phyloP scores from a whole-genome alignment of 2,329 filamentous ascomycete genomes.

The Fusarium buxicola region DNA sequence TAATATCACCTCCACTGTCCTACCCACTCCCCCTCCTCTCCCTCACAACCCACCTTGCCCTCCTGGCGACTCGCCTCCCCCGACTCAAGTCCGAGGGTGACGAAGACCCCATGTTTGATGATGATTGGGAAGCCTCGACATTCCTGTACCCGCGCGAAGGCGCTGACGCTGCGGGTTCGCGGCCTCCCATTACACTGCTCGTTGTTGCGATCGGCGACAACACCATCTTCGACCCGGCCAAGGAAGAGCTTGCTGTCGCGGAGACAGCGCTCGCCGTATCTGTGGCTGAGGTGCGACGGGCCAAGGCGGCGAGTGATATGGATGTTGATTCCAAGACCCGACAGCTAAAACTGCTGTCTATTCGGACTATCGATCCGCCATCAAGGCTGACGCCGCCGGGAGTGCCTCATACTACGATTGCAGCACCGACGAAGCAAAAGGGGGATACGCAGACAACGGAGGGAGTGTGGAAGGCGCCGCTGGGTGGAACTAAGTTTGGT shows the following conservation, averaged over 20 bases:
- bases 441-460: conserved; percentile 69
- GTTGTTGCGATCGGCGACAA: conserved; percentile 88
- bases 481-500: conserved; percentile 83
- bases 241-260: conserved; percentile 92
- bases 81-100: conserved; percentile 88
- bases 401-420: conserved; percentile 71
- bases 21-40: conserved; percentile 94
- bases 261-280: conserved; percentile 90
- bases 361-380: conserved; percentile 80
- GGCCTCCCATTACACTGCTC: conserved; percentile 89
- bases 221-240: conserved; percentile 92
- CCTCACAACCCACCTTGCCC: conserved; percentile 91
- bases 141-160: conserved; percentile 75
- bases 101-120: conserved; percentile 97
- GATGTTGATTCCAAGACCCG: conserved; percentile 56
- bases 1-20: conserved; percentile 92
- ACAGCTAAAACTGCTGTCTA: conserved; percentile 71
- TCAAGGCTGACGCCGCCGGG: conserved; percentile 79
- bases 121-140: conserved; percentile 91
- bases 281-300: conserved; percentile 64
- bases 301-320: conserved; percentile 48
- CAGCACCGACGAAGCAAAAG: conserved; percentile 46
- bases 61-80: conserved; percentile 87
- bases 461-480: conserved; percentile 86
- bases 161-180: conserved; percentile 51